Evolutionary conservation across 805 yeast genomes (phyloP).

Genomic region (Kodamaea neixiangensis): DNA sequence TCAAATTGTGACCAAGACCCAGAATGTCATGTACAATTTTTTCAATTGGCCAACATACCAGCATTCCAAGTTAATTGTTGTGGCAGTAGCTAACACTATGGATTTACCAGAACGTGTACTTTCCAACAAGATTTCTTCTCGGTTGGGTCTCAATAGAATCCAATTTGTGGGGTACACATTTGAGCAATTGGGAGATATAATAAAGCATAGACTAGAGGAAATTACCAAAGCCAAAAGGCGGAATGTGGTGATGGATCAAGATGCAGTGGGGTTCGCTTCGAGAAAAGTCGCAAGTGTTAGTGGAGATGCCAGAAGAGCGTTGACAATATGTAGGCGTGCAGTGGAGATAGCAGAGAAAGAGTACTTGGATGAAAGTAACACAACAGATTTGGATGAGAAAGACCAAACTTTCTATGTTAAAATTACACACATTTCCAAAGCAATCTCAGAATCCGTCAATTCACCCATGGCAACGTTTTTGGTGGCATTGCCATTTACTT

Average conservation of each 20-base stretch:
- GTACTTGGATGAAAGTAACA: constrained; percentile 31
- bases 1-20: constrained; percentile 81
- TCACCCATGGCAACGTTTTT: constrained; percentile 70
- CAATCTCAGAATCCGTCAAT: constrained; percentile 74
- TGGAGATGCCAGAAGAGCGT: constrained; percentile 95
- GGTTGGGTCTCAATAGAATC: constrained; percentile 84
- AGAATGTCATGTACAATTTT: constrained; percentile 88
- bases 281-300: constrained; percentile 94
- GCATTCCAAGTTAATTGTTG: constrained; percentile 76
- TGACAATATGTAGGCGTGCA: constrained; percentile 85
- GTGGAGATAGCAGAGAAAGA: constrained; percentile 82
- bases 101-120: constrained; percentile 89
- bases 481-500: constrained; percentile 59
- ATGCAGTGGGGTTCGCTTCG: constrained; percentile 89
- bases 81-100: constrained; percentile 97
- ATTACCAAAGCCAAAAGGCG: constrained; percentile 35
- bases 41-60: constrained; percentile 95
- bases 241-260: constrained; percentile 53
- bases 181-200: constrained; percentile 73
- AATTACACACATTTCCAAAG: constrained; percentile 74
- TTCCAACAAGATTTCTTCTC: constrained; percentile 85
- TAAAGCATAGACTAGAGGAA: constrained; percentile 64
- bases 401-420: constrained; percentile 56
- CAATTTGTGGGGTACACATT: constrained; percentile 88
- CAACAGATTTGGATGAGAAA: constrained; percentile 14